A percentile compares a stretch with the other conserved stretches of the same genome.
Conservation (phyloP, 495 filamentous ascomycete species). For the Rostrohypoxylon terebratum region DNA sequence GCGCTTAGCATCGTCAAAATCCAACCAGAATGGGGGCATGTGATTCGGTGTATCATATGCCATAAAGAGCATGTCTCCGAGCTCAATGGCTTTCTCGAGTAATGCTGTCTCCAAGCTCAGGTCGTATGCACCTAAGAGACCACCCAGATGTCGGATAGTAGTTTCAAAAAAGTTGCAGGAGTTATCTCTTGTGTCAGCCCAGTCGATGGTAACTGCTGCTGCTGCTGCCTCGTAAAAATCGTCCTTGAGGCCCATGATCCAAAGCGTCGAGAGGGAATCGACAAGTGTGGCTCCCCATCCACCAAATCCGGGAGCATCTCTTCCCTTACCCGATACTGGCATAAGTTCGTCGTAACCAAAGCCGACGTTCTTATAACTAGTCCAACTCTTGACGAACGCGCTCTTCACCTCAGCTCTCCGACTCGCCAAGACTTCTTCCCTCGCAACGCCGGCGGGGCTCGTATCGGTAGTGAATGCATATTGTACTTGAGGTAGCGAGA, state of each 20-base stretch:
- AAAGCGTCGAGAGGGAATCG: slow-evolving; percentile 89
- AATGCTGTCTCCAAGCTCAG: slow-evolving; percentile 75
- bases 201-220: slow-evolving; percentile 82
- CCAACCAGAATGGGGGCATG: slow-evolving; percentile 83
- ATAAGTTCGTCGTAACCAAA: slow-evolving; percentile 83
- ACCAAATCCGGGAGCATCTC: slow-evolving; percentile 79
- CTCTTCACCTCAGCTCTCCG: slow-evolving; percentile 68
- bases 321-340: slow-evolving; percentile 65
- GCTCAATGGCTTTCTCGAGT: slow-evolving; percentile 81
- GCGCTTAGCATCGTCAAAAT: slow-evolving; percentile 52
- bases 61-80: slow-evolving; percentile 84
- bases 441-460: slow-evolving; percentile 45
- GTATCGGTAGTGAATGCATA: slow-evolving; percentile 52
- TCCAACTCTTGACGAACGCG: slow-evolving; percentile 80
- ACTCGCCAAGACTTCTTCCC: slow-evolving; percentile 57
- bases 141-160: slow-evolving; percentile 83
- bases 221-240: slow-evolving; percentile 90
- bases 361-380: slow-evolving; percentile 77
- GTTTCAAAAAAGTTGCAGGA: slow-evolving; percentile 82
- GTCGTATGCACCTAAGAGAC: slow-evolving; percentile 80
- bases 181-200: slow-evolving; percentile 71
- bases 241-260: slow-evolving; percentile 93
- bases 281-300: slow-evolving; percentile 95
- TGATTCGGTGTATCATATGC: slow-evolving; percentile 93
- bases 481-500: slow-evolving; percentile 55